Evolutionary conservation across 495 filamentous ascomycete species (phyloP).

Genomic region (Neohortaea acidophila): DNA sequence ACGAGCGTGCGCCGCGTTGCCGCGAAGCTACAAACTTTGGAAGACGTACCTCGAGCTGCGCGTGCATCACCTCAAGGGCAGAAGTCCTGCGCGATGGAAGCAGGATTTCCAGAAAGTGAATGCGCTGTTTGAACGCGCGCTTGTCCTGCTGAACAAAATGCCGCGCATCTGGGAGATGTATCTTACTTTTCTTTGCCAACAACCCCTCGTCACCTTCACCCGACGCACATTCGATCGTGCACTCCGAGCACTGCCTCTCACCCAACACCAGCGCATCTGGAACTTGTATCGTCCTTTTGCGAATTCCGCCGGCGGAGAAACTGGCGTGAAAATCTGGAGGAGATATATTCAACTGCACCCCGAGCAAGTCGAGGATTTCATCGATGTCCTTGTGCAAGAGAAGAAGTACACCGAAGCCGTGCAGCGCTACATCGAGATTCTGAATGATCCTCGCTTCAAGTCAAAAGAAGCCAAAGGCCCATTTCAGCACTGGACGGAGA

Average conservation of each 20-base stretch:
- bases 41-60: constrained; percentile 92
- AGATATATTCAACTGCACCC: constrained; percentile 97
- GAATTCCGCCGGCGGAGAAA: constrained; percentile 78
- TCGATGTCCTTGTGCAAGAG: constrained; percentile 70
- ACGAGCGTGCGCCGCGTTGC: constrained; percentile 73
- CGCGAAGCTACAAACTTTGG: constrained; percentile 96
- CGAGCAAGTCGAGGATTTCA: constrained; percentile 89
- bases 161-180: constrained; percentile 98
- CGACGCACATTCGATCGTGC: constrained; percentile 87
- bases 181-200: constrained; percentile 73
- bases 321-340: constrained; percentile 84
- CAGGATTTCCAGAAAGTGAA: constrained; percentile 88
- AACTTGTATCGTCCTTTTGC: constrained; percentile 82
- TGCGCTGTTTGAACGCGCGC: constrained; percentile 79
- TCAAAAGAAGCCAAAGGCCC: constrained; percentile 89
- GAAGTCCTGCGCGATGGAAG: constrained; percentile 69
- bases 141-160: constrained; percentile 98
- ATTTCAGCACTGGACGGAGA: constrained; percentile 95
- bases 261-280: constrained; percentile 97
- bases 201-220: constrained; percentile 83
- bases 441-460: constrained; percentile 81
- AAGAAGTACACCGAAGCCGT: constrained; percentile 83
- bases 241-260: constrained; percentile 83
- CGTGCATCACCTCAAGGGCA: constrained; percentile 44
- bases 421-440: constrained; percentile 79